A percentile compares a stretch with the other conserved stretches of the same genome.
Evolutionary conservation across 805 yeast species (phyloP).

Genomic region (Yamadazyma sp.): DNA sequence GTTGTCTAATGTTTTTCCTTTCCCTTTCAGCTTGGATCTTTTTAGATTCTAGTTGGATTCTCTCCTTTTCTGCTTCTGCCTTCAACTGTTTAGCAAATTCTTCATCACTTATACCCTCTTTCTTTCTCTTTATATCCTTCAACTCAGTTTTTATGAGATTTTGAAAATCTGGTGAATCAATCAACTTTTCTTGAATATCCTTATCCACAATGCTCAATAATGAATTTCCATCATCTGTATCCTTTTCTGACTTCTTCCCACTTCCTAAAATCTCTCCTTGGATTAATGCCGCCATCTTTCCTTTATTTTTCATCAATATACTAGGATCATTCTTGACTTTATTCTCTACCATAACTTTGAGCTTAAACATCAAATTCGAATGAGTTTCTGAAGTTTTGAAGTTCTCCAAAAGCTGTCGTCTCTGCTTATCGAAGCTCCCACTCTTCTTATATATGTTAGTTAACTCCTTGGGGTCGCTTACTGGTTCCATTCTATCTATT

Average conservation of each 20-base stretch:
- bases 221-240: conserved; percentile 8
- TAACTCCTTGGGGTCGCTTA: conserved; percentile 41
- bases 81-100: conserved; percentile 32
- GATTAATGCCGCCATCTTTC: conserved; percentile 49
- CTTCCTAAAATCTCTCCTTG: conserved; percentile 45
- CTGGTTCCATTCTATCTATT: no score
- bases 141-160: conserved; percentile 27
- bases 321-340: conserved; percentile 48
- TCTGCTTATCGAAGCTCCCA: conserved; percentile 47
- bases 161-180: conserved; percentile 41
- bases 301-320: conserved; percentile 46
- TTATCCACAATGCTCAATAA: conserved; percentile 40
- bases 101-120: conserved; percentile 37
- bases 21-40: conserved; percentile 6
- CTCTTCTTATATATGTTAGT: conserved; percentile 43
- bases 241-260: conserved; percentile 7
- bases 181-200: conserved; percentile 42
- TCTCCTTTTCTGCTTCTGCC: conserved; percentile 13
- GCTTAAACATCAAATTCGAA: conserved; percentile 35
- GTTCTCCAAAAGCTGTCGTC: conserved; percentile 41
- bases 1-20: background rate
- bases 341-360: conserved; percentile 41
- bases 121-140: conserved; percentile 28
- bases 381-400: conserved; percentile 42
- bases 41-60: conserved; percentile 11